These are phyloP conservation scores for Rosa multiflora DNA, from an alignment of 306 rosid genomes.

Conservation along the genomic window DNA sequence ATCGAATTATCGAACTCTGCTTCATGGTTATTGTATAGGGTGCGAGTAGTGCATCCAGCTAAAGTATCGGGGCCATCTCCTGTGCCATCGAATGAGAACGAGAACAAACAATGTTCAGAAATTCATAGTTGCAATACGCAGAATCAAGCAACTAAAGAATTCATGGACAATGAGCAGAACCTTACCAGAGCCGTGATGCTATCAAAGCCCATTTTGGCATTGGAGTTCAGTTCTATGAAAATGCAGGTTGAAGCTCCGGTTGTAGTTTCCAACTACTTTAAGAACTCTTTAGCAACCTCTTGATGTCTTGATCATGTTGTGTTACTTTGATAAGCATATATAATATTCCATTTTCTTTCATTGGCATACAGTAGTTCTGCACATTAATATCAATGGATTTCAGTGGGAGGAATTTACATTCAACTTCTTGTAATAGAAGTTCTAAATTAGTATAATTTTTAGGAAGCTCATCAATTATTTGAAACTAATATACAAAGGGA, in stretches of 20 bases:
- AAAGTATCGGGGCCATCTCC: constrained; percentile 40
- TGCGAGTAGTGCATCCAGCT: constrained; percentile 64
- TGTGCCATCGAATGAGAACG: constrained; percentile 23
- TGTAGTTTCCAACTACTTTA: constrained; percentile 43
- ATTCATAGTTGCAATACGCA: not conserved
- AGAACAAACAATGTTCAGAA: constrained; percentile 23
- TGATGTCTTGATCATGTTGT: constrained; percentile 24
- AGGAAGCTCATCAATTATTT: not conserved
- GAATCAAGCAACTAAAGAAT: constrained; percentile 18
- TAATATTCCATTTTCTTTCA: not conserved
- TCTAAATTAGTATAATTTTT: not conserved
- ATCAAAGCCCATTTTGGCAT: constrained; percentile 78
- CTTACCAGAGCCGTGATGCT: constrained; percentile 53
- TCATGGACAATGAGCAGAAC: constrained; percentile 28
- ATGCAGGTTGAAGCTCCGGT: constrained; percentile 87
- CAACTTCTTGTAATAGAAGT: not conserved
- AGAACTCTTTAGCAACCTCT: constrained; percentile 32
- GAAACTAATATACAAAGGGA: constrained; percentile 2
- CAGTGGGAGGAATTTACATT: not conserved
- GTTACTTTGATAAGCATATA: not conserved
- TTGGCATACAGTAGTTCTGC: not conserved
- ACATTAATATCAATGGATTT: not conserved
- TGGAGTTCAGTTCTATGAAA: constrained; percentile 73
- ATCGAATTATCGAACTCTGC: not conserved
- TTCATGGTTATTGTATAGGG: constrained; percentile 40